Conservation (phyloP, 1,139 yeast genomes). For the Tardiomyces blankii region DNA sequence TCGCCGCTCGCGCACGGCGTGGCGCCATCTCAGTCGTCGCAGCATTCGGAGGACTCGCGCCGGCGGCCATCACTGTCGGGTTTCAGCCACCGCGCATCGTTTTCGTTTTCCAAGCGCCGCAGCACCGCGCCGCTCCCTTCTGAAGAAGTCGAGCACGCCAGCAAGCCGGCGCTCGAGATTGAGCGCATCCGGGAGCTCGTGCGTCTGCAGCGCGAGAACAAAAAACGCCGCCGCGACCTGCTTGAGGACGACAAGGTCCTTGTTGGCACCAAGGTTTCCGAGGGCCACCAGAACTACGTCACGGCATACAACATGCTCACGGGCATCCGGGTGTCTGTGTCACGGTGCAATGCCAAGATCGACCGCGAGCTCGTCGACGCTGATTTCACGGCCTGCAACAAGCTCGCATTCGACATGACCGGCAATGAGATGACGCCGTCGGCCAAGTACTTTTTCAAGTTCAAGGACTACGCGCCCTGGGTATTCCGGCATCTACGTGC, state of each 20-base stretch:
- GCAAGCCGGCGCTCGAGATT: constrained; percentile 12
- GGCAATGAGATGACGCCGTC: constrained; percentile 90
- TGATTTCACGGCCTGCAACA: constrained; percentile 64
- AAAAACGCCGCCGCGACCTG: constrained; percentile 31
- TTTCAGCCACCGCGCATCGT: not conserved
- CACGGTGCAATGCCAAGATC: constrained; percentile 72
- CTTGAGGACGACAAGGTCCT: constrained; percentile 54
- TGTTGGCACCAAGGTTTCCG: constrained; percentile 75
- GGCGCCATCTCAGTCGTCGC: not conserved
- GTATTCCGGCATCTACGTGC: constrained; percentile 80
- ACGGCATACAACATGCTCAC: constrained; percentile 97
- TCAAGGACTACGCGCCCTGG: constrained; percentile 92
- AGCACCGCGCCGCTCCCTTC: not conserved
- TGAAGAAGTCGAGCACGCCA: not conserved
- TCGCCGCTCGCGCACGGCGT: not conserved
- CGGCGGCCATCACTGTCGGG: not conserved
- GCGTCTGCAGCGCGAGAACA: constrained; percentile 32
- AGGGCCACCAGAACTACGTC: constrained; percentile 87
- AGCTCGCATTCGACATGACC: constrained; percentile 74
- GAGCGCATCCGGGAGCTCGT: constrained; percentile 20
- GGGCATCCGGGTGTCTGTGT: constrained; percentile 91
- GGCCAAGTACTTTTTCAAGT: constrained; percentile 89
- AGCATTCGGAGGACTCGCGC: not conserved
- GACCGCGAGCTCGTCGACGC: constrained; percentile 59
- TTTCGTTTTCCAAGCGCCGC: not conserved